Base-by-base conservation (phyloP, 345 rosid genomes). In the Pugionium cornutum region DNA sequence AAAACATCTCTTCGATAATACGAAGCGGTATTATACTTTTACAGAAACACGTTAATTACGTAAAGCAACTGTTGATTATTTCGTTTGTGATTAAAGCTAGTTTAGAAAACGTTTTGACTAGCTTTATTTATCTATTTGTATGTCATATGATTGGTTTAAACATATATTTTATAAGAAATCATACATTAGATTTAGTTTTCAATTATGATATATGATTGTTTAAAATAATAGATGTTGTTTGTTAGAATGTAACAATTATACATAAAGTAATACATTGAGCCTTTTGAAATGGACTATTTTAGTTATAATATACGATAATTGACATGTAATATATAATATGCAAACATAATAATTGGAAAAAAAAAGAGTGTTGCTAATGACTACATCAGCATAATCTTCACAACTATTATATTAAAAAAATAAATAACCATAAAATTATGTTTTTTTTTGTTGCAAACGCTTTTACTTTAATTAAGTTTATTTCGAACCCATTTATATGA, bases 371-470 rank as follows among this genome's bases (percentile, higher is more conserved):
- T 57, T 49, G 58, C 50, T 68, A 41, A 58, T 40, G 65, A 42
- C 30, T 58, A 64, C 67, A 73, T 73, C 72, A 73, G 61, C 72
- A 43, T 73, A 35, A 73, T 73, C 62, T 51, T 51, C 67, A 53
- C 62, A 66, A 58, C 18, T 18, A 18, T 18, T 18, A 18, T 18
- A 18, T 18, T 18, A 18, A 0, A 18, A 18, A 18, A 18, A 18
- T 18, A 18, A 18, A 18, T 18, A 0, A 18, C 18, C 18, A 18
- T 18, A 18, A 18, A 18, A 18, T 28, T 2, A 5, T 41, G 0
- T 37, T 39, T 39, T 41, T 18, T 18, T 35, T 58, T 51, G 33
- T 43, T 29, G 65, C 49, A 28, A 72, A 10, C 43, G 52, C 10
- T 10, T 66, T 66, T 62, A 51, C 39, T 7, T 9, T 66, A 18